phyloP scores from a whole-genome alignment of 164 flowering plant species.

The Macadamia integrifolia region DNA sequence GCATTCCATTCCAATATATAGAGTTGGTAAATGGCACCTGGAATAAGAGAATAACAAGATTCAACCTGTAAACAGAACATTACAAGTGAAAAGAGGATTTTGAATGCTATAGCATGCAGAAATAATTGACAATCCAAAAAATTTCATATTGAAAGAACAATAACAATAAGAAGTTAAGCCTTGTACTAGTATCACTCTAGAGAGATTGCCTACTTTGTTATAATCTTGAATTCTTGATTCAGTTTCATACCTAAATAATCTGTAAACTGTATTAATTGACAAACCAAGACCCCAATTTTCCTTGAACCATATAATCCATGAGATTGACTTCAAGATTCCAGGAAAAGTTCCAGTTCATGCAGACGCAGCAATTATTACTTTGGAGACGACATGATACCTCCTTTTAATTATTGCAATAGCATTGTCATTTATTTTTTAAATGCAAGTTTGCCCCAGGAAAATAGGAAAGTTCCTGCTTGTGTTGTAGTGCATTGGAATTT shows the following conservation, averaged over 20 bases:
- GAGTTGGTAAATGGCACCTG: constrained; percentile 94
- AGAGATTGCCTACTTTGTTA: background rate
- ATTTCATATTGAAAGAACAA: background rate
- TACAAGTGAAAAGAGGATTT: constrained; percentile 20
- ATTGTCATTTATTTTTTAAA: too few relatives aligned
- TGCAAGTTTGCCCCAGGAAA: too few relatives aligned
- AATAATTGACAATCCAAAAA: background rate
- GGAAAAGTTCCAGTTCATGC: background rate
- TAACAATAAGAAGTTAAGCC: background rate
- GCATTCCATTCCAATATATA: constrained; percentile 97
- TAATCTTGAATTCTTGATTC: background rate
- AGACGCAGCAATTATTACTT: background rate
- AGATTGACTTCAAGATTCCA: background rate
- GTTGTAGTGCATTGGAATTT: too few relatives aligned
- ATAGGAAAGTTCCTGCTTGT: too few relatives aligned
- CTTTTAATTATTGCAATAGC: too few relatives aligned
- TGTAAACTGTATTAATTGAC: background rate
- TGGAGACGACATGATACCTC: too few relatives aligned
- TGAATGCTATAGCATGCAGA: background rate
- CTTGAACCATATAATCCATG: background rate
- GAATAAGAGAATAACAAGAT: constrained; percentile 50
- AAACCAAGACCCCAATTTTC: background rate
- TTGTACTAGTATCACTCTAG: background rate
- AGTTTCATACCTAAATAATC: background rate
- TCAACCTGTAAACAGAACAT: constrained; percentile 38